Evolutionary conservation across 2,329 filamentous ascomycete genomes (phyloP).

Genomic region (Herpotrichia juniperi): DNA sequence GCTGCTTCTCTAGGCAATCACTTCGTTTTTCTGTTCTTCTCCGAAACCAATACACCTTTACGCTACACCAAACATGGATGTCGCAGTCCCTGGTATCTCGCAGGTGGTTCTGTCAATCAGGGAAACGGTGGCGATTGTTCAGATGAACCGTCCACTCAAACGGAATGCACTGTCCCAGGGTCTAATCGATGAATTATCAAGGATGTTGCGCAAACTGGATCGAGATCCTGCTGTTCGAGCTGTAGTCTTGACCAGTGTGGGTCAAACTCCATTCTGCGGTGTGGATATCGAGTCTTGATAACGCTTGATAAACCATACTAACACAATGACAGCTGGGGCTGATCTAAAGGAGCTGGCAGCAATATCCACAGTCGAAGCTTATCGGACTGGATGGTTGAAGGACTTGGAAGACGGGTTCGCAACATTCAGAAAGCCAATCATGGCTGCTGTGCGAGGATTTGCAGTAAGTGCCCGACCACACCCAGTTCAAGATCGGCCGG

Average conservation of each 20-base stretch:
- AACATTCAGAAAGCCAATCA: conserved; percentile 85
- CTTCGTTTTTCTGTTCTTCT: background rate
- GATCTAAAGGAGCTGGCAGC: conserved; percentile 97
- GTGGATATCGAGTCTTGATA: conserved; percentile 37
- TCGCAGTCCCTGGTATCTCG: conserved; percentile 6
- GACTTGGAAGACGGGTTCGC: conserved; percentile 84
- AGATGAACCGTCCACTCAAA: conserved; percentile 62
- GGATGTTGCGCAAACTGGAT: conserved; percentile 22
- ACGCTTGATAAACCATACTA: background rate
- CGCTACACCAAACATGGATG: conserved; percentile 3
- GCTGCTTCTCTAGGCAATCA: conserved; percentile 3
- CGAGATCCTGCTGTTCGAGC: conserved; percentile 23
- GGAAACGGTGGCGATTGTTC: conserved; percentile 53
- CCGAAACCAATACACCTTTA: background rate
- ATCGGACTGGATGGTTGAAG: conserved; percentile 87
- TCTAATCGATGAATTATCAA: conserved; percentile 52
- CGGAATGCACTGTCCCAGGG: conserved; percentile 63
- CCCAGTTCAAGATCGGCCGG: background rate
- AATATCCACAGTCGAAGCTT: conserved; percentile 83
- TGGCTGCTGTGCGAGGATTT: conserved; percentile 90
- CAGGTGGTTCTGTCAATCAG: conserved; percentile 16
- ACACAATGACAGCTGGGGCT: conserved; percentile 69
- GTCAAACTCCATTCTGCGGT: conserved; percentile 76
- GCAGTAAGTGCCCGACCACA: conserved; percentile 52
- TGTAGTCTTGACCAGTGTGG: conserved; percentile 76